Base-by-base conservation (phyloP, 306 rosid genomes). In the Begonia fuchsioides region DNA sequence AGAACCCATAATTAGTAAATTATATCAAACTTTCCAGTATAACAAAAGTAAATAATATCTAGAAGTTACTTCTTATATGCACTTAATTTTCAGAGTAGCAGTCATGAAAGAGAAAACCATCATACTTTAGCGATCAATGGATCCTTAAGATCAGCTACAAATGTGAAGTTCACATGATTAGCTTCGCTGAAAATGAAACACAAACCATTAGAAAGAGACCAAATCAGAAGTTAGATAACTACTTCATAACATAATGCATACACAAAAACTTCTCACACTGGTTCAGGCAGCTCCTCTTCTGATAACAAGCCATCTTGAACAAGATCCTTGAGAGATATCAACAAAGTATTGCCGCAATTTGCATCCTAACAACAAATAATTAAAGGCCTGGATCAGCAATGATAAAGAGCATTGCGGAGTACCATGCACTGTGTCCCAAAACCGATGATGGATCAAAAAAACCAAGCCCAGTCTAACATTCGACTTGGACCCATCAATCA, bases 321-420 rank as follows among this genome's bases (percentile, higher is more conserved):
- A 61, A 90, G 97, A 59, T 77, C 87, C 48, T 79, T 76, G 14
- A 90, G 92, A 55, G 95, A 90, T 69, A 90, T 81, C 75, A 90
- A 67, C 57, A 90, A 82, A 3, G 93, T 84, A 72, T 90, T 90
- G 6, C 97, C 97, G 73, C 97, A 84, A 71, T 79, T 84, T 32
- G 95, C 97, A 62, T 90, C 97, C 97, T 90, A 66, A 15, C 68
- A 26, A 4, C 35, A 26, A 26, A 26, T 26, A 26, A 26, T 5
- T 26, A 2, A 26, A 26, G 35, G 35, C 35, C 7, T 26, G 7
- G 35, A 26, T 26, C 35, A 26, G 35, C 35, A 26, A 26, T 6
- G 35, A 26, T 26, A 26, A 4, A 4, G 35, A 26, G 35, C 35
- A 26, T 26, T 26, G 35, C 35, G 7, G 35, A 3, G 35, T 26